These are phyloP conservation scores for Pugionium cornutum DNA, from an alignment of 345 rosid species.

Conservation along the genomic window DNA sequence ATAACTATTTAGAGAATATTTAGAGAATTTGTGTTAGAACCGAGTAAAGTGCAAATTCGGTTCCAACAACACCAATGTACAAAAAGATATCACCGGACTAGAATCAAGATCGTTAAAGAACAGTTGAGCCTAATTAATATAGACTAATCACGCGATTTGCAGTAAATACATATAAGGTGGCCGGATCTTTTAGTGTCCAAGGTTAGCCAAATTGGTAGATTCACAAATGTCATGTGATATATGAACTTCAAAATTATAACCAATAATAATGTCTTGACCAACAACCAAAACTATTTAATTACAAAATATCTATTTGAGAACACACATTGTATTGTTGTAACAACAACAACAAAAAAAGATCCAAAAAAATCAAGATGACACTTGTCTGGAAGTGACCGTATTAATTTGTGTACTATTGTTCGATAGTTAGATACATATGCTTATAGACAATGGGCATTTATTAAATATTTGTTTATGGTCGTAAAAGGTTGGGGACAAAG, in stretches of 20 bases:
- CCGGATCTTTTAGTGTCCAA: neutral
- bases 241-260: slow-evolving; percentile 12
- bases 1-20: too few relatives aligned
- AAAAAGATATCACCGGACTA: neutral
- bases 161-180: too few relatives aligned
- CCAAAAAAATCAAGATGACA: slow-evolving; percentile 24
- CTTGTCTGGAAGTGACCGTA: slow-evolving; percentile 37
- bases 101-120: neutral
- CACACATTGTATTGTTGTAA: slow-evolving; percentile 8
- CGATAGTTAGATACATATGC: slow-evolving; percentile 10
- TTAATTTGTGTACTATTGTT: slow-evolving; percentile 26
- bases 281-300: slow-evolving; percentile 15
- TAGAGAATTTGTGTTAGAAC: too few relatives aligned
- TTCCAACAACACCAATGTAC: neutral
- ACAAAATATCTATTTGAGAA: slow-evolving; percentile 33
- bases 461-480: slow-evolving; percentile 34
- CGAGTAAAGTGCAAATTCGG: too few relatives aligned
- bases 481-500: slow-evolving; percentile 31
- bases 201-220: slow-evolving; percentile 21
- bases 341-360: slow-evolving; percentile 15
- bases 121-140: too few relatives aligned
- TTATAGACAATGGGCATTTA: slow-evolving; percentile 34
- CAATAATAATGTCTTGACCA: slow-evolving; percentile 22
- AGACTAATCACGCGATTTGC: slow-evolving; percentile 20
- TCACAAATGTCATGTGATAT: slow-evolving; percentile 35